Evolutionary conservation across 371 early-diverging fungal genomes (phyloP).

Genomic region (Circinella minor): DNA sequence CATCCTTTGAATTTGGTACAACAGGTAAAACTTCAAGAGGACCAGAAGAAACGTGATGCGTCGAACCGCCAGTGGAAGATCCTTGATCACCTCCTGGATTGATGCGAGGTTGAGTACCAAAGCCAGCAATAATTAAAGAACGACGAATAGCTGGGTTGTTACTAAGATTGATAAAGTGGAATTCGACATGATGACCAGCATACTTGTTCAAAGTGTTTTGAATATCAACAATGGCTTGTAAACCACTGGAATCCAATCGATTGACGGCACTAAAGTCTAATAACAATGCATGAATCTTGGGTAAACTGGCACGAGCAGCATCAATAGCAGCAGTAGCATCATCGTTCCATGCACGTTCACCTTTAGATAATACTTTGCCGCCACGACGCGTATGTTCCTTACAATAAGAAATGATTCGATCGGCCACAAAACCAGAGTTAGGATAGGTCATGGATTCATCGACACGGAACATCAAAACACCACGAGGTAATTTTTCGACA

Average conservation of each 20-base stretch:
- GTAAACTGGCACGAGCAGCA: slow-evolving; percentile 32
- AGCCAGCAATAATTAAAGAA: slow-evolving; percentile 43
- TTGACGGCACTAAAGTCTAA: slow-evolving; percentile 72
- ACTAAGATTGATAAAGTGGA: slow-evolving; percentile 55
- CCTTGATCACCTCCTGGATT: not conserved
- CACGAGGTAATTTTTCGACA: slow-evolving; percentile 52
- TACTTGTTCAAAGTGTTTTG: slow-evolving; percentile 54
- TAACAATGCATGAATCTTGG: slow-evolving; percentile 61
- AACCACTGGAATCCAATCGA: slow-evolving; percentile 65
- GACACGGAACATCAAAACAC: slow-evolving; percentile 62
- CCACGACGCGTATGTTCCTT: slow-evolving; percentile 36
- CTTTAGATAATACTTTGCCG: slow-evolving; percentile 24
- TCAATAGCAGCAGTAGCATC: slow-evolving; percentile 26
- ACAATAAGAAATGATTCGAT: slow-evolving; percentile 45
- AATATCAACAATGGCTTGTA: slow-evolving; percentile 64
- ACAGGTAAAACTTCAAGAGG: slow-evolving; percentile 41
- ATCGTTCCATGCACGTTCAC: slow-evolving; percentile 59
- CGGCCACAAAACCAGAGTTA: slow-evolving; percentile 60
- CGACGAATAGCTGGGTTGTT: slow-evolving; percentile 41
- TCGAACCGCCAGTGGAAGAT: not conserved
- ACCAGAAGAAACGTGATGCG: not conserved
- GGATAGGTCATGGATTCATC: slow-evolving; percentile 76
- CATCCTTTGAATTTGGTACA: slow-evolving; percentile 47
- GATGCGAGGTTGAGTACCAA: slow-evolving; percentile 36
- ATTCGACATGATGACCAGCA: slow-evolving; percentile 56